Evolutionary conservation across 345 rosid species (phyloP), one percentile per base, ranked within the genome.

Genomic region (Cardamine chenopodiifolia): DNA sequence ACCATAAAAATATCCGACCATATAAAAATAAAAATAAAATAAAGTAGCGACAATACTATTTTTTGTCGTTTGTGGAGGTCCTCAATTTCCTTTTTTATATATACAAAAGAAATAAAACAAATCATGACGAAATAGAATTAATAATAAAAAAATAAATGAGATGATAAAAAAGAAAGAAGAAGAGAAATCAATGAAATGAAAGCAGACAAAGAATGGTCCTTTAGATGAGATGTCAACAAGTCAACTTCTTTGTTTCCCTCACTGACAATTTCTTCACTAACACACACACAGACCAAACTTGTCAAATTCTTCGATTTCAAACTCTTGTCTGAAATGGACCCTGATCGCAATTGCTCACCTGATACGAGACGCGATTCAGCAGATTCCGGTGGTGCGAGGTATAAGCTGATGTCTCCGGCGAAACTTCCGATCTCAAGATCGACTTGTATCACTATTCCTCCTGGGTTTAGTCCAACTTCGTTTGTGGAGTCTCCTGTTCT

Each of bases 351-450:
- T 29, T 29, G 31, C 31, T 29, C 31, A 29, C 71, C 80, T 52
- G 40, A 47, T 6, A 45, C 34, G 69, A 71, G 40, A 60, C 77
- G 54, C 22, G 56, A 19, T 34, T 48, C 59, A 8, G 13, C 73
- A 29, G 56, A 50, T 62, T 34, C 48, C 17, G 57, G 65, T 13
- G 89, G 92, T 6, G 96, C 99, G n/a, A 82, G 96, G 87, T 94
- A 94, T 79, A 90, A 86, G 93, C 85, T 94, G 4, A 86, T 92
- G 88, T 90, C 99, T 40, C 99, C 98, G 66, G 96, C 97, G 22
- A 91, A 90, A 90, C 89, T 94, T 28, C 97, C 99, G 87, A 94
- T 92, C 89, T 87, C 97, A 29, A 82, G 97, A 77, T 83, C 93
- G 14, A 44, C 90, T 55, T 86, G 91, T 70, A 84, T 87, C 77